These are phyloP conservation scores for Synchytrium microbalum DNA, from an alignment of 371 early-diverging fungal species.

Conservation along the genomic window DNA sequence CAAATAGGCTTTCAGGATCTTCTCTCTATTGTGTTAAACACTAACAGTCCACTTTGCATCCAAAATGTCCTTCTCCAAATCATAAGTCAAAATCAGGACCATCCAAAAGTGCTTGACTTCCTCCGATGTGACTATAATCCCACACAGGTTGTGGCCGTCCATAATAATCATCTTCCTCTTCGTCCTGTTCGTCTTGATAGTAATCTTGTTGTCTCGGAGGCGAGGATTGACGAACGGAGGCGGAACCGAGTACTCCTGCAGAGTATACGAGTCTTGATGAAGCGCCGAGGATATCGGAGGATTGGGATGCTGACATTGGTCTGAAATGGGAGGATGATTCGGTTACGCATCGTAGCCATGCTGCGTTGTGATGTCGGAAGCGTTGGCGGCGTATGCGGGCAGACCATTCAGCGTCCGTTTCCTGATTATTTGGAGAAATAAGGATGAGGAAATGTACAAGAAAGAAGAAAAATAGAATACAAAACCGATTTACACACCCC, in stretches of 20 bases:
- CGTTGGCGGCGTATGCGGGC: constrained; percentile 36
- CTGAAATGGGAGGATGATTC: neutral
- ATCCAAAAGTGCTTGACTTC: constrained; percentile 3
- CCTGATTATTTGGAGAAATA: constrained; percentile 30
- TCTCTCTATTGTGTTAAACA: no score
- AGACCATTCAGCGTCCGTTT: constrained; percentile 40
- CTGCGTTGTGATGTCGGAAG: constrained; percentile 48
- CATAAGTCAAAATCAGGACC: constrained; percentile 1
- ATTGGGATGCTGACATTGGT: neutral
- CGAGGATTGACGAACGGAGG: no score
- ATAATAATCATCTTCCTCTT: neutral
- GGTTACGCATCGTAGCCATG: constrained; percentile 27
- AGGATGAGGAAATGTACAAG: neutral
- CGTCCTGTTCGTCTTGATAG: neutral
- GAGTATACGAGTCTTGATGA: neutral
- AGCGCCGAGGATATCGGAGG: neutral
- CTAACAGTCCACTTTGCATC: no score
- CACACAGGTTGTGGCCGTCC: neutral
- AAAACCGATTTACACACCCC: constrained; percentile 21
- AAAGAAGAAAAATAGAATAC: neutral
- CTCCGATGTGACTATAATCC: neutral
- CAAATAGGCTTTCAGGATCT: no score
- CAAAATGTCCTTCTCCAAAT: no score
- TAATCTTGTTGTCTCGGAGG: neutral
- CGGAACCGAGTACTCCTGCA: neutral